Evolutionary conservation across 139 green algal genomes (phyloP).

Genomic region (Pedinophyceae sp.): DNA sequence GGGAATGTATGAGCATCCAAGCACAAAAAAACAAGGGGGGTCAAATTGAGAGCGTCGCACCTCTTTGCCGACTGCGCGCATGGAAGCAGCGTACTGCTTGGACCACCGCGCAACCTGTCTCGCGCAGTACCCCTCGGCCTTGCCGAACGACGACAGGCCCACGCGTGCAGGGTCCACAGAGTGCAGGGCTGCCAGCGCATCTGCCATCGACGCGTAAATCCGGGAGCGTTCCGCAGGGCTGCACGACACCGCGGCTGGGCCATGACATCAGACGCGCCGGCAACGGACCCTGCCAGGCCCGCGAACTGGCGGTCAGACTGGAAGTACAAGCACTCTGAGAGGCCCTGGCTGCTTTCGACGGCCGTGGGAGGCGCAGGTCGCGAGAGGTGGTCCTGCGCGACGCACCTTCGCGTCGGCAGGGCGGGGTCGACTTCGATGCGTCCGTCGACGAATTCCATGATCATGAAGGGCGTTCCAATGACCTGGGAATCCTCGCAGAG

Average conservation of each 20-base stretch:
- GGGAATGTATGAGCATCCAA: too few species aligned
- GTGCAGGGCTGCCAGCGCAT: constrained; percentile 71
- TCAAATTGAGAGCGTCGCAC: too few species aligned
- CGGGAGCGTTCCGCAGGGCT: constrained; percentile 4
- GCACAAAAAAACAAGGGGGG: too few species aligned
- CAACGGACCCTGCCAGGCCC: too few species aligned
- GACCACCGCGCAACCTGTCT: constrained; percentile 27
- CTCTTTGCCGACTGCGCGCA: neutral
- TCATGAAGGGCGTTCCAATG: constrained; percentile 86
- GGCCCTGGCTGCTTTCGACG: too few species aligned
- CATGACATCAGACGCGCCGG: too few species aligned
- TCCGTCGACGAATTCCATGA: constrained; percentile 69
- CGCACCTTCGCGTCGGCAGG: too few species aligned
- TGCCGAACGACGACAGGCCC: constrained; percentile 47
- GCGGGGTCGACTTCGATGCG: constrained; percentile 56
- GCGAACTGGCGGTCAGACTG: too few species aligned
- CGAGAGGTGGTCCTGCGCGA: neutral
- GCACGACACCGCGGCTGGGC: too few species aligned
- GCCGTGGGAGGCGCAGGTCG: too few species aligned
- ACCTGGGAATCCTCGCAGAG: constrained; percentile 61
- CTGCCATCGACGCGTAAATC: constrained; percentile 36
- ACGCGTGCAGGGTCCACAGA: constrained; percentile 27
- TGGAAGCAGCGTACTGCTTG: neutral
- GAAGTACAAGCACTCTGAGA: too few species aligned
- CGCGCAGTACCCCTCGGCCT: constrained; percentile 40